phyloP scores from a whole-genome alignment of 2,329 filamentous ascomycete genomes.

The Torrubiella hemipterigena region DNA sequence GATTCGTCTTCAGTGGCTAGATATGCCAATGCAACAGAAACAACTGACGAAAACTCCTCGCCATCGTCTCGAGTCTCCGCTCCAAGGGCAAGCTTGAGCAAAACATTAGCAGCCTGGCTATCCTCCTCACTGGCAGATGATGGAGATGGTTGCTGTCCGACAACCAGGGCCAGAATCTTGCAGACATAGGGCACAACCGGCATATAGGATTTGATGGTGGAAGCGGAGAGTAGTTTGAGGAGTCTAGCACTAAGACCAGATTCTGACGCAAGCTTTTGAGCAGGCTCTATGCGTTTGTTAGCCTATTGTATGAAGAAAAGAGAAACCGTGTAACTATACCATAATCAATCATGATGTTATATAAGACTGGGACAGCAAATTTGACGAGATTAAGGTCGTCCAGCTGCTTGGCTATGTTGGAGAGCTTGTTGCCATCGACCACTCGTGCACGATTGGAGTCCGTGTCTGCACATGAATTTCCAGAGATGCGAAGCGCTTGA shows the following conservation, averaged over 20 bases:
- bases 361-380: conserved; percentile 46
- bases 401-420: conserved; percentile 35
- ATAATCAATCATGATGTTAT: conserved; percentile 52
- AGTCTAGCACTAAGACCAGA: conserved; percentile 37
- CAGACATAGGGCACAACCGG: conserved; percentile 39
- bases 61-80: conserved; percentile 29
- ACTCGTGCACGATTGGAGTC: conserved; percentile 49
- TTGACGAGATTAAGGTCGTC: conserved; percentile 32
- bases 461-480: conserved; percentile 52
- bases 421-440: conserved; percentile 34
- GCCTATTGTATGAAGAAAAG: conserved; percentile 1
- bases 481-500: conserved; percentile 44
- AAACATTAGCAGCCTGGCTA: conserved; percentile 31
- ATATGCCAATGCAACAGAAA: conserved; percentile 41
- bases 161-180: conserved; percentile 43
- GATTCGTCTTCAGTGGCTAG: conserved; percentile 40
- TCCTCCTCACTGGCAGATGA: no score
- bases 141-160: conserved; percentile 41
- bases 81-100: conserved; percentile 36
- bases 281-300: conserved; percentile 32
- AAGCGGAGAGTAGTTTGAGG: conserved; percentile 34
- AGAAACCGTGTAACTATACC: conserved; percentile 27
- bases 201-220: conserved; percentile 26
- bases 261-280: conserved; percentile 42
- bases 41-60: conserved; percentile 41